Evolutionary conservation across 805 yeast genomes (phyloP), one percentile per base, ranked within the genome.

Genomic region (Metschnikowia cubensis): DNA sequence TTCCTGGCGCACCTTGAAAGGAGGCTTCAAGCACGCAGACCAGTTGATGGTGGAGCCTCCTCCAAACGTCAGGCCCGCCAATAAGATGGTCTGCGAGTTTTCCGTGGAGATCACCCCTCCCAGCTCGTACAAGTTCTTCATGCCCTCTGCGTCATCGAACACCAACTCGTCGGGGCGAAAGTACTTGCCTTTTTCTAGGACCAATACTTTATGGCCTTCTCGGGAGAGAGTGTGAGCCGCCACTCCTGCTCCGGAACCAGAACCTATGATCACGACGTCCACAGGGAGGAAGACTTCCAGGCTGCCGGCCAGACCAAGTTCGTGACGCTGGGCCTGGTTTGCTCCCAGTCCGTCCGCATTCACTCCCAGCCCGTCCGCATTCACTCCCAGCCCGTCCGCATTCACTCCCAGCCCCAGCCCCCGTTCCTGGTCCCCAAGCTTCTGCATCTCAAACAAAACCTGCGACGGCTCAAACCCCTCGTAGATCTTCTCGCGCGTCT

Each of bases 41-140:
- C 84, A 80, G 63, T 80, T 80, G 39, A 80, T 75, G 13, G 83
- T 77, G 6, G 80, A 68, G 6, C 84, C 84, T 13, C 84, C 84
- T 6, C 84, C 84, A 48, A 80, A 75, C 0, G 80, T 77, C 2
- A 81, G 55, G 6, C 83, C 84, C 0, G 83, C 81, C 41, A 79
- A 58, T 2, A 77, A 52, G 10, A 66, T 49, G 13, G 71, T 44
- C 41, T 70, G 69, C 41, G 67, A 69, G 52, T 70, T 72, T 6
- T 36, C 47, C 7, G 75, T 55, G n/a, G 68, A 45, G 2, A 78
- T 5, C 2, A 59, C 45, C 2, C 81, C 82, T 1, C 62, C 59
- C 7, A 53, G 49, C 57, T 80, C 82, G 56, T 68, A 79, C 42
- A 75, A 59, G 6, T 61, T 62, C 3, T 52, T 39, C 35, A 59